These are phyloP conservation scores for Backusella mclennaniae DNA, from an alignment of 192 early-diverging fungal genomes.

Conservation along the genomic window DNA sequence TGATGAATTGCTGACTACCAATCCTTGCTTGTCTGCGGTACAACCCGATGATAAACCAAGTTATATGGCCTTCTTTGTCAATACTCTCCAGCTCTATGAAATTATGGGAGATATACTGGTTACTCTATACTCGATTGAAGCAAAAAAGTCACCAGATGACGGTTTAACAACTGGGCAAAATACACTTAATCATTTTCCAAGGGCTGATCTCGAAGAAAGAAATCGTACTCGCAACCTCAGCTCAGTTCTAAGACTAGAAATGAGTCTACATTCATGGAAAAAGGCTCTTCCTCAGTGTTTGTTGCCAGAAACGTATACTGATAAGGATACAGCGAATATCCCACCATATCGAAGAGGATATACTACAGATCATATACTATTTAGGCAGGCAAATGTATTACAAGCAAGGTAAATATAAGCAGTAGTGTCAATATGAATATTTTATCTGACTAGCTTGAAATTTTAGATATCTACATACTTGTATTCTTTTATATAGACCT, in stretches of 20 bases:
- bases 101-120: slow-evolving; percentile 16
- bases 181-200: background rate
- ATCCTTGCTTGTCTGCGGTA: background rate
- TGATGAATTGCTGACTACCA: slow-evolving; percentile 12
- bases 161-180: background rate
- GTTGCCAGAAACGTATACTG: background rate
- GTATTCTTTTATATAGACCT: slow-evolving; percentile 20
- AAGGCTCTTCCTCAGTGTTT: slow-evolving; percentile 11
- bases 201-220: slow-evolving; percentile 4
- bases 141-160: background rate
- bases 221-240: slow-evolving; percentile 6
- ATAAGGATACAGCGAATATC: background rate
- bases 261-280: slow-evolving; percentile 11
- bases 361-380: background rate
- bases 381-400: slow-evolving; percentile 16
- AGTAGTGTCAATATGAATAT: background rate
- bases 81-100: slow-evolving; percentile 17
- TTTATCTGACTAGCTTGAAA: background rate
- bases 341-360: slow-evolving; percentile 1
- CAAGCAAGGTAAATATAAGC: background rate
- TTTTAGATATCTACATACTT: slow-evolving; percentile 18
- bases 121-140: slow-evolving; percentile 11
- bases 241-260: slow-evolving; percentile 13
- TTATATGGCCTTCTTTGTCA: slow-evolving; percentile 16
- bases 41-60: slow-evolving; percentile 15